Conservation (phyloP, 768 basidiomycete genomes). For the Pholiota conissans region DNA sequence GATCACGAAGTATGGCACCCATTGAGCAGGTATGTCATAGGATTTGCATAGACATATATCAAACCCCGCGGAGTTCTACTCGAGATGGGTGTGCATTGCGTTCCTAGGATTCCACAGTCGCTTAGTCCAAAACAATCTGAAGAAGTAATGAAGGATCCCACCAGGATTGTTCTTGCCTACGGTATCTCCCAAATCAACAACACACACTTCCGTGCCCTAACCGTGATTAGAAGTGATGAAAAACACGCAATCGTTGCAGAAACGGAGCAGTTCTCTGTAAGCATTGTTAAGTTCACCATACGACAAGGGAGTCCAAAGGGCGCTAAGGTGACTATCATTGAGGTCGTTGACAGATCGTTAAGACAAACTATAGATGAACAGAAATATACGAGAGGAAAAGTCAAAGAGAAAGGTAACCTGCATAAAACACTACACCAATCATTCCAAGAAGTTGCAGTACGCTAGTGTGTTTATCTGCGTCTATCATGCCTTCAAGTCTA, state of each 20-base stretch:
- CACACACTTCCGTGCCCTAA: not conserved
- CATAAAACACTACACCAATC: not conserved
- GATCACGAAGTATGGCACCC: not conserved
- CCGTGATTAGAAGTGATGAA: not conserved
- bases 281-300: not conserved
- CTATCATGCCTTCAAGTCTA: not conserved
- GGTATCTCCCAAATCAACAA: not conserved
- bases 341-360: not conserved
- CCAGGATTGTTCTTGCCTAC: not conserved
- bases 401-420: not conserved
- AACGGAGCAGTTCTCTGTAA: not conserved
- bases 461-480: not conserved
- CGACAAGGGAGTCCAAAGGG: not conserved
- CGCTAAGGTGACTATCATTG: not conserved
- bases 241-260: not conserved
- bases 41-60: not conserved
- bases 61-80: conserved; percentile 3
- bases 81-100: not conserved
- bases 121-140: not conserved
- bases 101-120: not conserved
- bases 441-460: not conserved
- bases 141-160: not conserved
- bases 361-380: not conserved
- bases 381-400: not conserved
- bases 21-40: not conserved